Conservation (phyloP, 2,329 filamentous ascomycete genomes). For the Talaromyces sp. region DNA sequence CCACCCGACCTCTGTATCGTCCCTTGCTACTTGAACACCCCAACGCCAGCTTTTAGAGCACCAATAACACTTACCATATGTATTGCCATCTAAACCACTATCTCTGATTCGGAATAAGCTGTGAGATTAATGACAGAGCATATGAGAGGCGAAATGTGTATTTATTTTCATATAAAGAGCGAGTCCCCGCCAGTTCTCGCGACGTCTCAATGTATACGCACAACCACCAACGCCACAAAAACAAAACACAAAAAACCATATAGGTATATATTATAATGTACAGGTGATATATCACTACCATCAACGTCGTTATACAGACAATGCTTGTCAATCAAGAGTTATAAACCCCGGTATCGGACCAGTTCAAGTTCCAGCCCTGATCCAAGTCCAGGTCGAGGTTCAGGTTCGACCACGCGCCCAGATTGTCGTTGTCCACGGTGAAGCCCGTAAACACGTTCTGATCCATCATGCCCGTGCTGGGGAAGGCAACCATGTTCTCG, state of each 20-base stretch:
- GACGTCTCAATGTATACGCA: background rate
- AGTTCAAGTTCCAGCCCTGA: slow-evolving; percentile 36
- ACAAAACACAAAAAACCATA: background rate
- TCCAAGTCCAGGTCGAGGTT: slow-evolving; percentile 30
- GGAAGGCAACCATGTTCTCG: slow-evolving; percentile 14
- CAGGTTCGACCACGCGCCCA: slow-evolving; percentile 21
- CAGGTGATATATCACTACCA: background rate
- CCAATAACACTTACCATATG: background rate
- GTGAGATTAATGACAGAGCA: background rate
- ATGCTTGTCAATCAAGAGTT: background rate
- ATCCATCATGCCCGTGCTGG: slow-evolving; percentile 17
- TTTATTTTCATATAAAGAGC: background rate
- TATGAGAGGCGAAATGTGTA: background rate
- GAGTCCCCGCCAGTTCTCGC: background rate
- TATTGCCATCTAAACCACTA: background rate
- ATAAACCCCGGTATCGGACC: slow-evolving; percentile 20
- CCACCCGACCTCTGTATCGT: background rate
- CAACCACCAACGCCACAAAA: background rate
- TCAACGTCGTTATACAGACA: background rate
- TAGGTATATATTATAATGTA: background rate
- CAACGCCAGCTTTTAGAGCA: background rate
- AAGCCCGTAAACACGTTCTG: slow-evolving; percentile 18
- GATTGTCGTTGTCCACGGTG: slow-evolving; percentile 18
- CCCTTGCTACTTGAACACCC: too few relatives aligned
- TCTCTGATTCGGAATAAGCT: background rate